A percentile compares a stretch with the other conserved stretches of the same genome.
phyloP scores from a whole-genome alignment of 2,329 filamentous ascomycete species.

The Fusarium humuli region DNA sequence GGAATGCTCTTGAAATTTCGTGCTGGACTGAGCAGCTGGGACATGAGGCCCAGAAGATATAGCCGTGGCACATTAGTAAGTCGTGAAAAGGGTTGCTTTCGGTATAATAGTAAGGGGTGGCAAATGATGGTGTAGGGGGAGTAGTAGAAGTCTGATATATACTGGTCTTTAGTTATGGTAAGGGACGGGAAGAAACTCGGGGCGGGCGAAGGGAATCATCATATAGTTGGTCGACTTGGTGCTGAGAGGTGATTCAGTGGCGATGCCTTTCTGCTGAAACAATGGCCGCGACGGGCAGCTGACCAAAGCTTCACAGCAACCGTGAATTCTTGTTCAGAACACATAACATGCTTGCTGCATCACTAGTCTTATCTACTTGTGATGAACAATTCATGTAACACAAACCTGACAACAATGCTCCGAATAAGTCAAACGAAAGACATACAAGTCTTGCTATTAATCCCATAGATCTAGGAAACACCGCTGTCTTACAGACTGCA shows the following conservation, averaged over 20 bases:
- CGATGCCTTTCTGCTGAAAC: background rate
- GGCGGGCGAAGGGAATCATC: background rate
- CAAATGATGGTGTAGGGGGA: background rate
- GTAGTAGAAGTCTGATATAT: background rate
- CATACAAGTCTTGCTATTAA: background rate
- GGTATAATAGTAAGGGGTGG: background rate
- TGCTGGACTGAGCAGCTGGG: slow-evolving; percentile 18
- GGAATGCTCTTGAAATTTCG: slow-evolving; percentile 19
- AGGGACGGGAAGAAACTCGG: background rate
- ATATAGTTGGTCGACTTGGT: background rate
- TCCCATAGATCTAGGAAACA: background rate
- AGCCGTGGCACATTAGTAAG: slow-evolving; percentile 18
- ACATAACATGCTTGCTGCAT: background rate
- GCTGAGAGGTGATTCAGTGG: background rate
- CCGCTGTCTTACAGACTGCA: background rate
- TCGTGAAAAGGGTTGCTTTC: background rate
- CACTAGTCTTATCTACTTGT: background rate
- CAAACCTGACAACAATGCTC: background rate
- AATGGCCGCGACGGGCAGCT: no score
- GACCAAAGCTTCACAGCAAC: background rate
- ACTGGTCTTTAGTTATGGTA: background rate
- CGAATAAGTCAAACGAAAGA: background rate
- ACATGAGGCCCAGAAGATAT: slow-evolving; percentile 27
- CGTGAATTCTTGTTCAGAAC: background rate
- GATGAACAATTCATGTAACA: background rate